A percentile compares a stretch with the other conserved stretches of the same genome.
Evolutionary conservation across 208 protist species (phyloP).

Genomic region (Strigomonas culicis): DNA sequence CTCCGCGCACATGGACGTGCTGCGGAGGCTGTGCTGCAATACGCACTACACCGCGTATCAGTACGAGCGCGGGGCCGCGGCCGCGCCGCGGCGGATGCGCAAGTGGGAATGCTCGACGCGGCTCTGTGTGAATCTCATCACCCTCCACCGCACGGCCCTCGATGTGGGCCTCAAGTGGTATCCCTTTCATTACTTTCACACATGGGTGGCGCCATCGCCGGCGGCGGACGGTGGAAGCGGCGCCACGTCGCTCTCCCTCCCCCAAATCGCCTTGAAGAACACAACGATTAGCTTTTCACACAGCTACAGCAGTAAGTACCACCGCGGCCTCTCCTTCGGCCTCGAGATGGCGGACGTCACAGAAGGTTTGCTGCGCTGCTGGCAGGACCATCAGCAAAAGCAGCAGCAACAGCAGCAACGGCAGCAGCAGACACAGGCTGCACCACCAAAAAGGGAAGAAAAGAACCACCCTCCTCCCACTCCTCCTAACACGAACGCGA

Average conservation of each 20-base stretch:
- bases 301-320: too few relatives aligned
- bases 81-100: neutral
- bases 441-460: too few relatives aligned
- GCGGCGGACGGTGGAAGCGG: conserved; percentile 9
- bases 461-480: neutral
- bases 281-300: too few relatives aligned
- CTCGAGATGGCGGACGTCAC: neutral
- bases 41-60: neutral
- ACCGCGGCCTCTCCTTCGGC: neutral
- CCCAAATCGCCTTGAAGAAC: too few relatives aligned
- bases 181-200: conserved; percentile 29
- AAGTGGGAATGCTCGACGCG: conserved; percentile 36
- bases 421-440: neutral
- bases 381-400: neutral
- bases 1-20: conserved; percentile 61
- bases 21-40: conserved; percentile 50
- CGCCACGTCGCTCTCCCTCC: too few relatives aligned
- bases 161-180: conserved; percentile 54
- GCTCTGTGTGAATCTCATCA: conserved; percentile 70
- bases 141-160: conserved; percentile 63
- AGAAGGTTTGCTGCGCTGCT: neutral
- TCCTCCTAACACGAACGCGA: neutral
- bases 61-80: conserved; percentile 6
- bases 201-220: conserved; percentile 33
- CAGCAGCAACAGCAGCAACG: neutral